Evolutionary conservation across 2,329 filamentous ascomycete species (phyloP), one percentile per base, ranked within the genome.

Genomic region (Sporothrix mexicana): DNA sequence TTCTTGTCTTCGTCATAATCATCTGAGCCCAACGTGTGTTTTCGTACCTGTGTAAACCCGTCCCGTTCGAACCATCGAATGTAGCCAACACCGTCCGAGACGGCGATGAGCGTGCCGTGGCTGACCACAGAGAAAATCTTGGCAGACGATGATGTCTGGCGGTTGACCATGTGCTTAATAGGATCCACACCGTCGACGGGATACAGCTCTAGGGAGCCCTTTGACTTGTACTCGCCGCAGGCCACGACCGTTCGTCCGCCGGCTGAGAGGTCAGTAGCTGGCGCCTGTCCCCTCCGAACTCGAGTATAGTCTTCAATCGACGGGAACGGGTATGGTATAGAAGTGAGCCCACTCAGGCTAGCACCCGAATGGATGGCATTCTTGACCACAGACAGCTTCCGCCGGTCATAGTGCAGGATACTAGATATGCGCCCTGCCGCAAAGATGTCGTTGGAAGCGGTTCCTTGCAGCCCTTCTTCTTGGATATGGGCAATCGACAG

Each of bases 11-110:
- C 64, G 4, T 17, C 68, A 9, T 64, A 72, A 17, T 45, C 69
- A 3, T 73, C 73, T 10, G 23, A 15, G 1, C 89, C 88, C 41
- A 91, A 86, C 76, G 83, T 85, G 74, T 85, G 82, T 74, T 83
- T 81, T 68, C 88, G 84, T 57, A 87, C 86, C 76, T 90, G 88
- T 6, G 88, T 90, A 74, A 86, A 85, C 0, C 93, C 94, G 78
- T 98, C 94, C 49, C 95, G 87, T 81, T 98, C 95, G 61, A 97
- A 89, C 95, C 95, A 98, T 80, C 94, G 95, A 75, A 98, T 81
- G 69, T 91, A 90, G 0, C 95, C 95, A 30, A 93, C 90, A 0
- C 92, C 92, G 78, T 98, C 95, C 2, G 93, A 93, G 76, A 93
- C 93, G 20, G 94, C 93, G 45, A 98, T 87, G 4, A 92, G 88